Percentiles rank a stretch among this genome's conserved stretches.
These are phyloP conservation scores for Lepidium africanum DNA, from an alignment of 345 rosid genomes.

Conservation along the genomic window DNA sequence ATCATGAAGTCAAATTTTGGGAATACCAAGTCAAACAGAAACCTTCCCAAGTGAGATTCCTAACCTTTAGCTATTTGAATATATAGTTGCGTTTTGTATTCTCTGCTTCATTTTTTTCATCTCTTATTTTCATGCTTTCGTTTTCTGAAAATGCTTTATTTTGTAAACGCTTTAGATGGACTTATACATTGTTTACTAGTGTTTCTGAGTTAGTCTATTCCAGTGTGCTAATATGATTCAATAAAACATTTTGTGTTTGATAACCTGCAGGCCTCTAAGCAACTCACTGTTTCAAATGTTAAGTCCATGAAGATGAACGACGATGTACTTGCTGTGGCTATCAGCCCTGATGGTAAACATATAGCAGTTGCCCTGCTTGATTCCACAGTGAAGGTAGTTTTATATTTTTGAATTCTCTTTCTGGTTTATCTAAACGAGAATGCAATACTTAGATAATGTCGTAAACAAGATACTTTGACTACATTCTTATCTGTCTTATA, in stretches of 20 bases:
- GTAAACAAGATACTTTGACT: neutral
- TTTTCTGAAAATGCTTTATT: neutral
- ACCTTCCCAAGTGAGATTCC: conserved; percentile 51
- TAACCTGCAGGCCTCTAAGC: conserved; percentile 55
- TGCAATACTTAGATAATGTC: neutral
- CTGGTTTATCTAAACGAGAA: neutral
- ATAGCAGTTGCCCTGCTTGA: conserved; percentile 90
- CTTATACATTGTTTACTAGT: neutral
- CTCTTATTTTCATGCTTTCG: neutral
- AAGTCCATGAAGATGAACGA: conserved; percentile 90
- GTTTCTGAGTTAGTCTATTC: neutral
- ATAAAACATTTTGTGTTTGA: neutral
- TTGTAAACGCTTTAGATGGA: neutral
- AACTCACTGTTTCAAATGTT: conserved; percentile 53
- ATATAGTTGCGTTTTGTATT: neutral
- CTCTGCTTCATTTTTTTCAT: neutral
- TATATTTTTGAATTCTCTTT: neutral
- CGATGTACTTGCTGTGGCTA: conserved; percentile 76
- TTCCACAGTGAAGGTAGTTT: conserved; percentile 83
- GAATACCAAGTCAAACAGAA: conserved; percentile 63
- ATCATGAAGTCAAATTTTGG: conserved; percentile 92
- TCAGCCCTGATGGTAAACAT: conserved; percentile 85
- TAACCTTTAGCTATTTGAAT: neutral
- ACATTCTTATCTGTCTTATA: neutral
- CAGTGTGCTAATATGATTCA: neutral